phyloP scores from a whole-genome alignment of 2,329 filamentous ascomycete species.

The Fusarium floridanum region DNA sequence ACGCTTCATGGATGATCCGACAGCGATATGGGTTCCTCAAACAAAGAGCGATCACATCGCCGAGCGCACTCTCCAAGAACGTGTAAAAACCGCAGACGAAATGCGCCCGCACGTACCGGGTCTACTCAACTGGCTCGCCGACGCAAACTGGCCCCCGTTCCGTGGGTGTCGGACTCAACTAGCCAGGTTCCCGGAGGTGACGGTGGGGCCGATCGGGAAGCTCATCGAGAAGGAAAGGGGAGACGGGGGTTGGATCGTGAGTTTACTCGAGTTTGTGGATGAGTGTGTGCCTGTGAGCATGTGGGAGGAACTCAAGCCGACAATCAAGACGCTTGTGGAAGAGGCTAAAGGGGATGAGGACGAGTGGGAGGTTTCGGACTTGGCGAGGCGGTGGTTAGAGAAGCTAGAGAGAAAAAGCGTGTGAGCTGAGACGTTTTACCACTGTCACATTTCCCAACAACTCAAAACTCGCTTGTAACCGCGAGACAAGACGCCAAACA shows the following conservation, averaged over 20 bases:
- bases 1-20: conserved; percentile 4
- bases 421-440: conserved; percentile 21
- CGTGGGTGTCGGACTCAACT: conserved; percentile 2
- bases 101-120: conserved; percentile 15
- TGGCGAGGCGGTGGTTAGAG: conserved; percentile 10
- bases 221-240: conserved; percentile 3
- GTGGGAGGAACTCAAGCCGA: not conserved
- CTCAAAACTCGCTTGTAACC: conserved; percentile 9
- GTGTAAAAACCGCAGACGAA: not conserved
- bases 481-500: conserved; percentile 8
- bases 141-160: conserved; percentile 14
- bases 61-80: conserved; percentile 7
- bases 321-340: not conserved
- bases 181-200: conserved; percentile 7
- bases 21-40: conserved; percentile 7
- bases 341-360: conserved; percentile 11
- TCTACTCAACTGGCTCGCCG: conserved; percentile 16
- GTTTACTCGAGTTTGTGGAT: conserved; percentile 3
- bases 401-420: not conserved
- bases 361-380: conserved; percentile 10
- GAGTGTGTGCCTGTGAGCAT: not conserved
- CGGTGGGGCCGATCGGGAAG: conserved; percentile 9
- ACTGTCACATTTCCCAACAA: conserved; percentile 27
- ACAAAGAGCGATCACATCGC: not conserved
- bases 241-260: conserved; percentile 14